A percentile compares a stretch with the other conserved stretches of the same genome.
These are phyloP conservation scores for Talaromyces wortmannii DNA, from an alignment of 495 filamentous ascomycete species.

Conservation along the genomic window DNA sequence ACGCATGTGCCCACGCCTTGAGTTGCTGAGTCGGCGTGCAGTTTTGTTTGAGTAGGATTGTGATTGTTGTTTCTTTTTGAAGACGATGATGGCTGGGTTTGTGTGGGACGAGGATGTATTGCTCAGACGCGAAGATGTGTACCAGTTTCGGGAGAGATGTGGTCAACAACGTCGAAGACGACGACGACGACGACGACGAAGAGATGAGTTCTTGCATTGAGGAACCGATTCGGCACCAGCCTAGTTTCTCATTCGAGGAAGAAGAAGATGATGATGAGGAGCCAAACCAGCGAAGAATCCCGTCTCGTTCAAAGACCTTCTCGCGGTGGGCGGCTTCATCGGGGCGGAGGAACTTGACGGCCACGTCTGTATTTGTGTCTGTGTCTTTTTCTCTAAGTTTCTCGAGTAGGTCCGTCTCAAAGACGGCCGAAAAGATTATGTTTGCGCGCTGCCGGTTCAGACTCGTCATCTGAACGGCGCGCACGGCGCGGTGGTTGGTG, in stretches of 20 bases:
- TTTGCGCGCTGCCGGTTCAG: slow-evolving; percentile 84
- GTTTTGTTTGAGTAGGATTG: slow-evolving; percentile 59
- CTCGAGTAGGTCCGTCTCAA: slow-evolving; percentile 28
- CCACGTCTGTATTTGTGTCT: not conserved
- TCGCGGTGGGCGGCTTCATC: slow-evolving; percentile 59
- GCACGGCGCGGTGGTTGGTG: slow-evolving; percentile 81
- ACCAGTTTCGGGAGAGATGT: slow-evolving; percentile 1
- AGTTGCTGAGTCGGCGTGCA: slow-evolving; percentile 44
- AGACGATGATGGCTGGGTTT: too few relatives aligned
- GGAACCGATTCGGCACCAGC: slow-evolving; percentile 24
- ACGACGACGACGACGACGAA: not conserved
- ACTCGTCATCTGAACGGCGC: slow-evolving; percentile 74
- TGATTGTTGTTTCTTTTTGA: slow-evolving; percentile 19
- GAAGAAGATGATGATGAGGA: not conserved
- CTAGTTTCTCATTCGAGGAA: slow-evolving; percentile 9
- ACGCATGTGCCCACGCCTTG: slow-evolving; percentile 69
- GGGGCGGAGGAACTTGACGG: slow-evolving; percentile 40
- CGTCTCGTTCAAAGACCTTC: slow-evolving; percentile 62
- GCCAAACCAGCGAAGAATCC: slow-evolving; percentile 49
- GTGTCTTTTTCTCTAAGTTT: too few relatives aligned
- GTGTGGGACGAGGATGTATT: too few relatives aligned
- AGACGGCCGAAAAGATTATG: slow-evolving; percentile 61
- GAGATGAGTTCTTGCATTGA: slow-evolving; percentile 22
- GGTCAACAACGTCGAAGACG: not conserved
- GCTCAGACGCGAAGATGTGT: too few relatives aligned